Conservation (phyloP, 306 rosid species). For the Hippophae rhamnoides region DNA sequence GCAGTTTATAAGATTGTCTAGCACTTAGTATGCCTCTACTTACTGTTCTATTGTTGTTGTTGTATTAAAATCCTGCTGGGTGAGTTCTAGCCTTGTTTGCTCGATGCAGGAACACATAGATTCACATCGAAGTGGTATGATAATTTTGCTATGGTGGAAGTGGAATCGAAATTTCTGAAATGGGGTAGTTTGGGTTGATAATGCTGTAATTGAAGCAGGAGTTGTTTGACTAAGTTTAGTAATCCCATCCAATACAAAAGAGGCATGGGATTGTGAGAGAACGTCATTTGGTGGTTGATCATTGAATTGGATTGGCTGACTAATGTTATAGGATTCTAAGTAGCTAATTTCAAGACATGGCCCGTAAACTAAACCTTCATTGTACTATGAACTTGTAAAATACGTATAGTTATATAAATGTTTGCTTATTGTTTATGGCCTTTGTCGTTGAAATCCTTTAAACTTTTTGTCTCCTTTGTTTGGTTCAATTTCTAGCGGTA, state of each 20-base stretch:
- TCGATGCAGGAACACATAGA: conserved; percentile 25
- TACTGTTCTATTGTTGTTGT: conserved; percentile 38
- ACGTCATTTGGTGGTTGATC: conserved; percentile 31
- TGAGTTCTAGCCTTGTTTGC: neutral
- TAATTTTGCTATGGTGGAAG: conserved; percentile 19
- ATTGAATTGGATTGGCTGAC: conserved; percentile 35
- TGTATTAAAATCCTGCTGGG: conserved; percentile 37
- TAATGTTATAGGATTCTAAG: conserved; percentile 38
- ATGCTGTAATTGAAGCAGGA: conserved; percentile 28
- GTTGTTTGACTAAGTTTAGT: conserved; percentile 35
- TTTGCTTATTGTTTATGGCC: conserved; percentile 34
- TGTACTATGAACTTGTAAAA: conserved; percentile 45
- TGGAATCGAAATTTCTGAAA: conserved; percentile 19
- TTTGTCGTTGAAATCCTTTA: conserved; percentile 10
- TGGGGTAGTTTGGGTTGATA: conserved; percentile 20
- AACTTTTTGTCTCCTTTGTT: too few species aligned
- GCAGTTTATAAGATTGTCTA: conserved; percentile 54
- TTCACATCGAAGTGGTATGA: conserved; percentile 47
- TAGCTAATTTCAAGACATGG: conserved; percentile 56
- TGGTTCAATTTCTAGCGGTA: neutral
- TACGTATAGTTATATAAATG: conserved; percentile 18
- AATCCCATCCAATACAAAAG: conserved; percentile 34
- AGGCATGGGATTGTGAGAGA: conserved; percentile 34
- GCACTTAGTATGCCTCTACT: conserved; percentile 31
- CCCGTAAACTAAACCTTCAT: conserved; percentile 36